Evolutionary conservation across 805 yeast species (phyloP).

Genomic region (Maudiozyma pseudohumilis): DNA sequence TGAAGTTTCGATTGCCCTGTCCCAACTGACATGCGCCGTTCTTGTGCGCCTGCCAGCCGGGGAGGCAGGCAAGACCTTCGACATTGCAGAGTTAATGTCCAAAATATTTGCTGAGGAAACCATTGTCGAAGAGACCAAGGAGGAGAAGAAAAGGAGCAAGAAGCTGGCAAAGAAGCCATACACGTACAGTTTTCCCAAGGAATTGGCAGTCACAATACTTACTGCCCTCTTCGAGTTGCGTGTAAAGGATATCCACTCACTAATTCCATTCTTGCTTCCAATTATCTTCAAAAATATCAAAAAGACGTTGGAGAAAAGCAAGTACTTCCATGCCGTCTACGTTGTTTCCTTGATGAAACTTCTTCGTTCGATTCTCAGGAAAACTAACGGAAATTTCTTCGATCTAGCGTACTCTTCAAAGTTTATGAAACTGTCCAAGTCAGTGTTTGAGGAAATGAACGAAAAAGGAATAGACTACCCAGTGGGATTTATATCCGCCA

Average conservation of each 20-base stretch:
- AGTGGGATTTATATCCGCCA: conserved; percentile 16
- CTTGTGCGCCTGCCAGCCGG: conserved; percentile 9
- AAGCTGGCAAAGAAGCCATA: conserved; percentile 17
- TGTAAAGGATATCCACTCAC: conserved; percentile 27
- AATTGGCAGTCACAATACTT: conserved; percentile 23
- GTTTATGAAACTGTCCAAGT: conserved; percentile 20
- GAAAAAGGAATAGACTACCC: conserved; percentile 20
- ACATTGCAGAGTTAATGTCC: conserved; percentile 20
- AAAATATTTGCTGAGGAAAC: conserved; percentile 25
- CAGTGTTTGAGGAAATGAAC: conserved; percentile 14
- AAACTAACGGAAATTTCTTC: conserved; percentile 5
- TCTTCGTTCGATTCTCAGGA: conserved; percentile 17
- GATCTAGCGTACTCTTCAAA: conserved; percentile 13
- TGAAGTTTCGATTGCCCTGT: conserved; percentile 12
- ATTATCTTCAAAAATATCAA: conserved; percentile 28
- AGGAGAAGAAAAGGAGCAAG: conserved; percentile 7
- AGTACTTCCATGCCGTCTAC: conserved; percentile 24
- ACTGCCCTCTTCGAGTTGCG: conserved; percentile 27
- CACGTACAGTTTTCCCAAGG: conserved; percentile 20
- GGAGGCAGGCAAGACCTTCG: conserved; percentile 20
- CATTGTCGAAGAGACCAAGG: conserved; percentile 7
- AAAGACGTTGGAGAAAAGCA: conserved; percentile 25
- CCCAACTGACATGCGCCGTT: conserved; percentile 15
- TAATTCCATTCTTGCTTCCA: conserved; percentile 27
- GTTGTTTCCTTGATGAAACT: conserved; percentile 20